Evolutionary conservation across 2,329 filamentous ascomycete genomes (phyloP).

Genomic region (Madurella mycetomatis): DNA sequence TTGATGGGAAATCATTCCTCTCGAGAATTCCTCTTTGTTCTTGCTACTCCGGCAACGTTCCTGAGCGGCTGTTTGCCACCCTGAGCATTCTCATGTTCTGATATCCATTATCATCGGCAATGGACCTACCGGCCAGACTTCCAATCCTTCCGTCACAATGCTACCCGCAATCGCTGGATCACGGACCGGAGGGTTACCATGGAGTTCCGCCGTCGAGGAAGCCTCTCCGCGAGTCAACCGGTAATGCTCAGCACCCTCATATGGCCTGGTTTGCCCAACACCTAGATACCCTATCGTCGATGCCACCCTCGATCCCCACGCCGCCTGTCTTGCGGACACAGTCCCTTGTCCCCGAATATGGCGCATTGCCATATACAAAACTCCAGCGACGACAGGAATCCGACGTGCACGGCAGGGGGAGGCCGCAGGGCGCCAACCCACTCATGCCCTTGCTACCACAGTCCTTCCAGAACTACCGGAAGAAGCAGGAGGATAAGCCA

Average conservation of each 20-base stretch:
- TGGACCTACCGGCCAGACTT: constrained; percentile 37
- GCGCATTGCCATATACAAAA: constrained; percentile 24
- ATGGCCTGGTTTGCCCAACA: constrained; percentile 32
- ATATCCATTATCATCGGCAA: constrained; percentile 24
- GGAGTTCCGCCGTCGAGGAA: constrained; percentile 32
- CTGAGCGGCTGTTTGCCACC: constrained; percentile 11
- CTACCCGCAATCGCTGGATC: constrained; percentile 46
- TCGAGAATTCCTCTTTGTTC: constrained; percentile 17
- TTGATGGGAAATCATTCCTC: constrained; percentile 25
- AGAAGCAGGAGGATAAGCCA: constrained; percentile 58
- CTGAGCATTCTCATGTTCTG: constrained; percentile 5
- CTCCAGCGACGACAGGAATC: constrained; percentile 30
- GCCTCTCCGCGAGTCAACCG: constrained; percentile 49
- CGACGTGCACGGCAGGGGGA: constrained; percentile 28
- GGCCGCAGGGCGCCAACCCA: constrained; percentile 47
- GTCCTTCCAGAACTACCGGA: constrained; percentile 62
- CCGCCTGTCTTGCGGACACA: constrained; percentile 48
- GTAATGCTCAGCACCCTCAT: constrained; percentile 45
- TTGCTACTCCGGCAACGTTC: constrained; percentile 16
- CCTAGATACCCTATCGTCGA: constrained; percentile 38
- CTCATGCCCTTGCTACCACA: constrained; percentile 51
- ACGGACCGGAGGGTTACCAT: constrained; percentile 43
- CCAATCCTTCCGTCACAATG: constrained; percentile 49
- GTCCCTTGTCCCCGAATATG: constrained; percentile 47
- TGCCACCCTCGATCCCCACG: constrained; percentile 38